Base-by-base conservation (phyloP, 345 rosid genomes). In the Adansonia digitata region DNA sequence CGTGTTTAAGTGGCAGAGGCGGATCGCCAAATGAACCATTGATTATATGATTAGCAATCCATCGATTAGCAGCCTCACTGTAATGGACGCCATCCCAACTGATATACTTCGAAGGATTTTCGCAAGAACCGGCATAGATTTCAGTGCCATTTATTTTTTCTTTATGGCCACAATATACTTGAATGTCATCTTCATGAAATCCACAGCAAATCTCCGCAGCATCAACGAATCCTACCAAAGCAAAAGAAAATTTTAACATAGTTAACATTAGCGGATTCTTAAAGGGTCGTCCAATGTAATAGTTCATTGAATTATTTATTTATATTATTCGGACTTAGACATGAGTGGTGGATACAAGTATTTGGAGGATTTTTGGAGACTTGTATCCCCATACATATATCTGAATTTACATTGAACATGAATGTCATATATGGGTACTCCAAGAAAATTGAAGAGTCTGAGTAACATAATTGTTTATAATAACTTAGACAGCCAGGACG, bases 31-130 rank as follows among this genome's bases (percentile, higher is more conserved):
- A 74, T 8, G 88, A 79, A 51, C 97, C 97, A 5, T 78, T 76
- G 49, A 85, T 87, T 15, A 90, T 87, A 59, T 81, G 94, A 62
- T 80, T 77, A 64, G 97, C 88, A 55, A 92, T 86, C 86, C 97
- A 86, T 49, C 73, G 85, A 83, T 82, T 92, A 43, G 97, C 95
- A 68, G 87, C 82, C 80, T 90, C 77, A 2, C 88, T 60, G 73
- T 84, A 80, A 62, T 89, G 90, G 17, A 85, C 88, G 8, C 93
- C 91, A 10, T 90, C 94, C 87, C 88, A 86, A 73, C 84, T 86
- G 46, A 83, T 75, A 51, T 73, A 84, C 17, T 62, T 37, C 15
- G 85, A 80, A 5, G 94, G 88, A 73, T 88, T 84, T 72, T 85
- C 52, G 72, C 94, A 87, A 49, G 86, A 72, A 27, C 69, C 88